phyloP scores from a whole-genome alignment of 2,329 filamentous ascomycete species.

The Cladobotryum protrusum region DNA sequence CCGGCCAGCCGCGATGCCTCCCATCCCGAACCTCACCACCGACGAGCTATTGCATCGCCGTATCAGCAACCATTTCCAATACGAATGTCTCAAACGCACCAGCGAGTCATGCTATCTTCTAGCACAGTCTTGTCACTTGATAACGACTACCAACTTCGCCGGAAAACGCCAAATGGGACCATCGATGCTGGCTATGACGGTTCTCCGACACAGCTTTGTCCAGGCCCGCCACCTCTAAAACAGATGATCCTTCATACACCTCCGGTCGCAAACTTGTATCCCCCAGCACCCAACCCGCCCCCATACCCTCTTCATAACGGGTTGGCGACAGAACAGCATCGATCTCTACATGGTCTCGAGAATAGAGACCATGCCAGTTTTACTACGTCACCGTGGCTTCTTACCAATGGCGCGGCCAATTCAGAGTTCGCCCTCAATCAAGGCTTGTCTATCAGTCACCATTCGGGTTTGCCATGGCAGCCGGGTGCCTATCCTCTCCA shows the following conservation, averaged over 20 bases:
- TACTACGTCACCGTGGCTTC: constrained; percentile 6
- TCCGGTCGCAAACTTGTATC: constrained; percentile 15
- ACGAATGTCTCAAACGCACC: constrained; percentile 25
- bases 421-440: constrained; percentile 4
- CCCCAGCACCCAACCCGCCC: constrained; percentile 11
- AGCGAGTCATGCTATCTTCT: constrained; percentile 14
- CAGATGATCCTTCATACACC: constrained; percentile 68
- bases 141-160: constrained; percentile 71
- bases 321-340: background rate
- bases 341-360: background rate
- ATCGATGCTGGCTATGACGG: constrained; percentile 88
- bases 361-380: background rate
- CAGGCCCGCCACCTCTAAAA: constrained; percentile 71
- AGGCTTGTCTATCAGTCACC: background rate
- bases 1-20: constrained; percentile 15
- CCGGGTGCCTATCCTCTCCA: constrained; percentile 9
- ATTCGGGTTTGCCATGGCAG: constrained; percentile 4
- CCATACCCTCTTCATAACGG: constrained; percentile 7
- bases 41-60: constrained; percentile 21
- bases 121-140: constrained; percentile 22
- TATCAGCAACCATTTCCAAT: constrained; percentile 27
- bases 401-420: background rate
- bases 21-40: constrained; percentile 17
- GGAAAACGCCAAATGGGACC: constrained; percentile 93
- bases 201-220: constrained; percentile 64